Base-by-base conservation (phyloP, 2,329 filamentous ascomycete species). In the Cordyceps cicadae region DNA sequence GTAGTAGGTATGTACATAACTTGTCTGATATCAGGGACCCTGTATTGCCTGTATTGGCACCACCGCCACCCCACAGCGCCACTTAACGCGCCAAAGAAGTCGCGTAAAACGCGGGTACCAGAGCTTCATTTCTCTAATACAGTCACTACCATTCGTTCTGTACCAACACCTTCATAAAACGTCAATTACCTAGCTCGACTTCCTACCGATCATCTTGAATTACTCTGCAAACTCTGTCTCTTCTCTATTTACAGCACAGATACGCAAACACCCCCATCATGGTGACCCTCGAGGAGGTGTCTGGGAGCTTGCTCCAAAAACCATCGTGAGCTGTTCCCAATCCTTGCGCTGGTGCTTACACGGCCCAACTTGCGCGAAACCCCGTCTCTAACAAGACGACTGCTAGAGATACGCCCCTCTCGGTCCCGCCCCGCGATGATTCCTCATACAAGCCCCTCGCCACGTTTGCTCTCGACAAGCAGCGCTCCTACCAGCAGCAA, bases 401-500 rank as follows among this genome's bases (percentile, higher is more conserved):
- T 34, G 4, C 4, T 21, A 74, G 70, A 64, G 64, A 75, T 65
- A 66, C 75, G 61, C 67, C 70, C 48, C 72, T 73, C 34, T 66
- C 73, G 37, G 67, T 72, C 15, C 74, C 82, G 24, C 76, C 83
- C 54, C 86, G 87, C 60, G 77, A 73, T 52, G 66, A 78, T 65
- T 81, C 81, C 9, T 70, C 71, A 60, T 97, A 97, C 78, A 87
- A 85, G 61, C 86, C 93, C 0, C 80, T 95, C 32, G 77, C 85
- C 59, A 88, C 87, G 8, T 97, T 92, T 73, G 77, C 78, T 54
- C 83, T 97, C 11, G 82, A 89, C 26, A 87, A 82, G 68, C 77
- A 82, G 62, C 82, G 82, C 63, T 88, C 92, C 59, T 99, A 97
- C 73, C 81, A 92, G 72, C 94, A 97, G 73, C 94, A 99, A 76